Evolutionary conservation across 371 early-diverging fungal genomes (phyloP).

Genomic region (Coemansia sp.): DNA sequence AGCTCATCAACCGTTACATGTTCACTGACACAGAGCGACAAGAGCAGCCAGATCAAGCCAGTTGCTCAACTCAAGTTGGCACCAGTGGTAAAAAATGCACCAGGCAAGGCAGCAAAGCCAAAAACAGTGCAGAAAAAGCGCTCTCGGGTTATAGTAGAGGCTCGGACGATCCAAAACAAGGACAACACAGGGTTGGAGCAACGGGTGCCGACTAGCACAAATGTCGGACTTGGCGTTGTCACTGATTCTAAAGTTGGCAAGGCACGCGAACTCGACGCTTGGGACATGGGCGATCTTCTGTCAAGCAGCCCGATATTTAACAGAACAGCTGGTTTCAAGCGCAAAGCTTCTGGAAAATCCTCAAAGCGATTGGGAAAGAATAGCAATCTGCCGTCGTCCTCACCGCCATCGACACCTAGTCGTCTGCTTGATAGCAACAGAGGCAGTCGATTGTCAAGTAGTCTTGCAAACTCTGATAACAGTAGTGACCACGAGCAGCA

Average conservation of each 20-base stretch:
- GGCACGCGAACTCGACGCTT: conserved; percentile 4
- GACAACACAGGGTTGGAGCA: not conserved
- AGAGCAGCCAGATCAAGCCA: not conserved
- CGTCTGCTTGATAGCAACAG: conserved; percentile 22
- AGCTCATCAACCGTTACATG: not conserved
- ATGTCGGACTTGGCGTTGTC: not conserved
- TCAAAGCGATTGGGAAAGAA: not conserved
- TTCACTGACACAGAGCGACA: not conserved
- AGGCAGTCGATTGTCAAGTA: conserved; percentile 19
- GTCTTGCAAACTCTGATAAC: conserved; percentile 22
- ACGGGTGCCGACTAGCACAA: not conserved
- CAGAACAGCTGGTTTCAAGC: conserved; percentile 6
- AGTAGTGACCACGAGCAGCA: conserved; percentile 10
- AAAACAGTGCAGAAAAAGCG: not conserved
- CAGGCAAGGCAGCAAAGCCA: not conserved
- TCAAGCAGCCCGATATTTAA: conserved; percentile 15
- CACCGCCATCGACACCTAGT: conserved; percentile 37
- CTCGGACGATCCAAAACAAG: not conserved
- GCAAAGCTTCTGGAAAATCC: not conserved
- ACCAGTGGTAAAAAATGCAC: not conserved
- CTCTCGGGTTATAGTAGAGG: not conserved
- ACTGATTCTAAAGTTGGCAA: not conserved
- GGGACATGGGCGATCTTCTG: conserved; percentile 30
- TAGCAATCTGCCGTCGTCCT: conserved; percentile 28
- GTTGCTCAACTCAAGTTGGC: not conserved